Evolutionary conservation across 768 basidiomycete species (phyloP).

Genomic region (Amanita subjunquillea): DNA sequence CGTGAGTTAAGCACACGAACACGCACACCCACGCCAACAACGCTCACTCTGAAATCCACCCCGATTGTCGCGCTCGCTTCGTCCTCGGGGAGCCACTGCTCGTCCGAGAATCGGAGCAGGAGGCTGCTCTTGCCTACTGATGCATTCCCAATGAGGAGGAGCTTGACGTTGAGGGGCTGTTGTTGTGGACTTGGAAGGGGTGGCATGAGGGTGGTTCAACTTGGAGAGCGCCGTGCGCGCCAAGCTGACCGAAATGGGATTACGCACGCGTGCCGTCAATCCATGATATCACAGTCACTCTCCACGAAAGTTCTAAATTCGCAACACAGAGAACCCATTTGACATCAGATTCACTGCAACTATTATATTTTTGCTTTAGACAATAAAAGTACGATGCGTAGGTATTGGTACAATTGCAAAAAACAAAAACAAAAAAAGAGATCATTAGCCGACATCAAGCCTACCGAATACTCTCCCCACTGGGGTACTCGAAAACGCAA

Average conservation of each 20-base stretch:
- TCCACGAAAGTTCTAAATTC: too few relatives aligned
- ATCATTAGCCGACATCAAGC: too few relatives aligned
- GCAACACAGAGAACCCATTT: too few relatives aligned
- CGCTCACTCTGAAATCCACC: conserved; percentile 73
- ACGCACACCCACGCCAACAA: neutral
- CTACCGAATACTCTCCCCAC: too few relatives aligned
- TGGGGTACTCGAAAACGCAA: too few relatives aligned
- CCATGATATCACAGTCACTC: too few relatives aligned
- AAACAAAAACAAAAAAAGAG: too few relatives aligned
- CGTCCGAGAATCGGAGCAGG: conserved; percentile 90
- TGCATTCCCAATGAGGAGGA: conserved; percentile 78
- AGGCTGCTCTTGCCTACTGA: conserved; percentile 92
- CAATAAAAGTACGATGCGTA: too few relatives aligned
- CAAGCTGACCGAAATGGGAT: neutral
- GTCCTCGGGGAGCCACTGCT: conserved; percentile 89
- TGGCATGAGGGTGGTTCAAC: neutral
- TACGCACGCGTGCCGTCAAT: too few relatives aligned
- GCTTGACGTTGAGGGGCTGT: conserved; percentile 63
- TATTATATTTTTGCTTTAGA: too few relatives aligned
- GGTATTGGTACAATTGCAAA: too few relatives aligned
- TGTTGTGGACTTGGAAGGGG: conserved; percentile 14
- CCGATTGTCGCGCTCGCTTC: conserved; percentile 81
- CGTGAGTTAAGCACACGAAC: conserved; percentile 1
- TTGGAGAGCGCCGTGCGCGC: neutral
- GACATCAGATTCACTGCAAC: too few relatives aligned